Evolutionary conservation across 257 asterid species (phyloP), one percentile per base, ranked within the genome.

Genomic region (Marsdenia floribunda): DNA sequence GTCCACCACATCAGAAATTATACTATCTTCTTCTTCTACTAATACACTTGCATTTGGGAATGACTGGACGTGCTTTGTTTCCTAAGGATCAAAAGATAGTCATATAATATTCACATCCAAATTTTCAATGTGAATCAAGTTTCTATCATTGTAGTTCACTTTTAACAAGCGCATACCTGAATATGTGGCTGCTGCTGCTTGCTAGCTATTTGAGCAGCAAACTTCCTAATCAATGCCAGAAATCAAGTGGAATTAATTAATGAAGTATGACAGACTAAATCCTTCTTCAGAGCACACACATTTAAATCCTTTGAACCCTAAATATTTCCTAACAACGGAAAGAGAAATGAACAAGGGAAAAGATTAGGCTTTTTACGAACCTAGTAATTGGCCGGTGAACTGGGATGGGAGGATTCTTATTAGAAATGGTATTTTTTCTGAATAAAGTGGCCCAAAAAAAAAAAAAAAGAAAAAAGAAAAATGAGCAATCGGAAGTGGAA

Each of bases 361-460:
- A 63, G 7, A 60, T 47, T 67, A 61, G 68, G 64, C 14, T 18
- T 22, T 60, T 71, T 42, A 73, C 88, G 37, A 79, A 90, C 98
- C 98, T 90, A 65, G 98, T 90, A 67, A 90, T 76, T 0, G 98
- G 98, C 14, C 97, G 89, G 79, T 87, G 93, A 38, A 77, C 77
- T 15, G 88, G 97, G 75, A 79, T 54, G 38, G 60, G 80, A 50
- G 82, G 85, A 58, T 65, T 82, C 86, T 83, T 90, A 76, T 66
- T 69, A 57, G 75, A 74, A 63, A 75, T 74, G n/a, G 63, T 81
- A 80, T 80, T 83, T 76, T 82, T 83, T 76, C 98, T 93, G 82
- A 75, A 79, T 79, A 81, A 72, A 71, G 76, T 61, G 68, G 24
- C 40, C 24, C 47, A 13, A 26, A 1, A 4, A 42, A 12, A 53